Base-by-base conservation (phyloP, 352 stramenopile species). In the Phytophthora sp. region DNA sequence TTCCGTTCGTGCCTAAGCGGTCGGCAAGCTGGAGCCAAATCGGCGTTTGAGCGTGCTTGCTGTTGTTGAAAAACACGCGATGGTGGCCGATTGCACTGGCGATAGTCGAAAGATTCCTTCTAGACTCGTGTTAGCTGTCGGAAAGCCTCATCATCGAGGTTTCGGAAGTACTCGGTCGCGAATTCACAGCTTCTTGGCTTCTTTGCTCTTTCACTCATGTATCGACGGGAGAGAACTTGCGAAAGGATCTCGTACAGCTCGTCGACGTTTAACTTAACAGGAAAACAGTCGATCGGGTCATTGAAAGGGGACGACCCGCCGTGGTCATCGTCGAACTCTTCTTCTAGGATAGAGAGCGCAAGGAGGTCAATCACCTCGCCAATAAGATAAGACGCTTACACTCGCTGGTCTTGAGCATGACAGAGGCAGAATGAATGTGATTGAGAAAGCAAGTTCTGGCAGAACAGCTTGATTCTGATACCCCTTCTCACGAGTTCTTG, bases 341-440 rank as follows among this genome's bases (percentile, higher is more conserved):
- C 29, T 42, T 55, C 46, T 1, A 55, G 47, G 21, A 56, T 42
- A 16, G 47, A 56, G 12, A 56, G 29, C 2, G 47, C 29, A 9
- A 56, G 31, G 30, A 56, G 47, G 9, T 56, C 31, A 24, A 45
- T 3, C 2, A 56, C 47, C 18, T 54, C 24, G 4, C 18, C 24
- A 12, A 38, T 38, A n/a, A n/a, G n/a, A 46, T 27, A 13, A 46
- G 39, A 20, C 20, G n/a, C 39, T 46, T 7, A 13, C 39, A 20
- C 4, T 24, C 39, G 18, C 39, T 46, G 18, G n/a, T 8, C 39
- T 46, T 46, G 7, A 7, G 39, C 39, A 46, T 46, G 18, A 12
- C 5, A 23, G 36, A 15, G 36, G 36, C 11, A 38, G 31, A 38
- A 38, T 12, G 31, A 16, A 38, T 38, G 11, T 16, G 31, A 16